Evolutionary conservation across 148 eudicot genomes (phyloP), one percentile per base, ranked within the genome.

Genomic region (Vaccinium myrtillus): DNA sequence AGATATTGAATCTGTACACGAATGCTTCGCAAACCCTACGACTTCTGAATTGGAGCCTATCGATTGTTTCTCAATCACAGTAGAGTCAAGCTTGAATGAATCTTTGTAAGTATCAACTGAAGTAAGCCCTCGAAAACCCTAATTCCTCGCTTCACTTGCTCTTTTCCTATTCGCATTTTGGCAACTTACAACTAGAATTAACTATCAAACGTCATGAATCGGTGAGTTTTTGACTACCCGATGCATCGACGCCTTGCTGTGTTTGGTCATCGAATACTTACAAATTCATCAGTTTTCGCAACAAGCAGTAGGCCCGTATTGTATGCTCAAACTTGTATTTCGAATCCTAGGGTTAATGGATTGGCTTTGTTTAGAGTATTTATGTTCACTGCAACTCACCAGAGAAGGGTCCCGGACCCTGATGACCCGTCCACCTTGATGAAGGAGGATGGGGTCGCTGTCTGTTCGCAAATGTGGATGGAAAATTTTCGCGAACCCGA

Each of bases 371-470:
- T 90, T 85, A 84, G 93, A 51, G 87, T 78, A 53, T 85, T 89
- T 49, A 87, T 93, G 53, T 75, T 73, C 86, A 91, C 88, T 49
- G 71, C 87, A 10, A 79, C 85, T 1, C 87, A 82, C 25, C 83
- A 86, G 2, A 53, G 94, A 75, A 80, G 89, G 80, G 84, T 46
- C 49, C 85, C 83, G 8, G 95, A 94, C 90, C 98, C 97, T 0
- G 92, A 96, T 88, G 97, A 93, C 89, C 99, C 98, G 11, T 75
- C 93, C 84, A 93, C 86, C 89, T 88, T 94, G 63, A 94, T 93
- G 93, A 96, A 94, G 93, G 95, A 96, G 86, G 98, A 94, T 81
- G 97, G 95, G 23, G 92, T 94, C 51, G 75, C 92, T 9, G 86
- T 94, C 27, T 92, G 93, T 81, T 92, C 97, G 1, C 90, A 88